Base-by-base conservation (phyloP, 2,329 filamentous ascomycete genomes). In the Cladophialophora carrionii region DNA sequence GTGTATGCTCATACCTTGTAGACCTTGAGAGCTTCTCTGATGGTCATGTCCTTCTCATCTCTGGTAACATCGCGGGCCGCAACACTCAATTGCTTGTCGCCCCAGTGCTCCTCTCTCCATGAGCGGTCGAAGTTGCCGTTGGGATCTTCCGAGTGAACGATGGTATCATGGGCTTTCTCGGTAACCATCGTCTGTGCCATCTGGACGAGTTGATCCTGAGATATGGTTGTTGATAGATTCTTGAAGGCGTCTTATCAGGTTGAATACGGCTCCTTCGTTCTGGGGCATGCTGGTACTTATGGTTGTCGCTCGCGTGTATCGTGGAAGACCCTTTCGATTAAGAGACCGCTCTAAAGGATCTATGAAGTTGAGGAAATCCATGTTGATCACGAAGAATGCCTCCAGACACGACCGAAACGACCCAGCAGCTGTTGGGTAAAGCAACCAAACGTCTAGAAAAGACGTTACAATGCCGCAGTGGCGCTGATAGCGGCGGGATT, bases 11-110 rank as follows among this genome's bases (percentile, higher is more conserved):
- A 43, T 43, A 43, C 37, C 37, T 29, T 70, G 37, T 73, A 73
- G n/a, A 62, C 52, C 29, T 62, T 60, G 54, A 72, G 58, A 17
- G 70, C 70, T 24, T 68, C 57, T n/a, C 59, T 20, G 22, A 69
- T 64, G 32, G 67, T 70, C 48, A 71, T 65, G 9, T 61, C 34
- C 24, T 72, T 67, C 49, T 72, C 71, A 24, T 67, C 62, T 29
- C 14, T 43, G 31, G 62, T 53, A 22, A 53, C 26, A 41, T 67
- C 62, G 12, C 61, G 62, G 12, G 65, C 65, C 32, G 54, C 62
- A 22, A 62, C 58, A 57, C 65, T 67, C 54, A 67, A 51, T 9
- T 58, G 49, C 26, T 54, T 57, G 37, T 53, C 53, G 10, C 58
- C 65, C 65, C 65, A 67, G 22, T 67, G 51, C 43, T 67, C 65